These are phyloP conservation scores for Metschnikowia kunwiensis DNA, from an alignment of 805 yeast species.

Conservation along the genomic window DNA sequence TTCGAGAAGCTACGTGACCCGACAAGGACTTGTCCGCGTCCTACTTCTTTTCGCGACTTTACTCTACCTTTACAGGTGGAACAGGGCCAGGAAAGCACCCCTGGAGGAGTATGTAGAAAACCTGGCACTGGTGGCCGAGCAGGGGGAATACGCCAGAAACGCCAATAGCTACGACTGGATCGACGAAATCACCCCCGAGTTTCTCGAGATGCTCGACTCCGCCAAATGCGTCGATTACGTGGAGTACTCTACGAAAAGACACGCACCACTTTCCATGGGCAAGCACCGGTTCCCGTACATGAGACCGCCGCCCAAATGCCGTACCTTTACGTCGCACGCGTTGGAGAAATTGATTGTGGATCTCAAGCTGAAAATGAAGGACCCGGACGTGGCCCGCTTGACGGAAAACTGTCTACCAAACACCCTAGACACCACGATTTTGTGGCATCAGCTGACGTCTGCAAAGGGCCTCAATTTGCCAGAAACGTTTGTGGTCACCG, in stretches of 20 bases:
- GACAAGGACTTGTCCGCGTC: background rate
- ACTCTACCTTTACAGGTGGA: slow-evolving; percentile 2
- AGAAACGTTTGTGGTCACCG: slow-evolving; percentile 79
- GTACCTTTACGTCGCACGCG: slow-evolving; percentile 63
- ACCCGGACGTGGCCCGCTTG: slow-evolving; percentile 67
- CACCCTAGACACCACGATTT: slow-evolving; percentile 81
- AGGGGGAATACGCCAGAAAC: background rate
- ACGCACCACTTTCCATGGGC: slow-evolving; percentile 60
- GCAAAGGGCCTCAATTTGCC: slow-evolving; percentile 25
- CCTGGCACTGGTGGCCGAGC: too few species aligned
- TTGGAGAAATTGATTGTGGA: slow-evolving; percentile 61
- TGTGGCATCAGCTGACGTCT: slow-evolving; percentile 52
- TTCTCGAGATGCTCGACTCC: slow-evolving; percentile 21
- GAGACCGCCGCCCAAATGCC: slow-evolving; percentile 69
- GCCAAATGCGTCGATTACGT: slow-evolving; percentile 58
- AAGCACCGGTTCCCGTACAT: slow-evolving; percentile 59
- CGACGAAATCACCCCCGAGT: slow-evolving; percentile 13
- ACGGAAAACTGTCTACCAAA: slow-evolving; percentile 85
- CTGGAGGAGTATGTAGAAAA: too few species aligned
- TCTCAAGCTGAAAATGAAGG: slow-evolving; percentile 47
- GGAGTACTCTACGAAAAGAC: slow-evolving; percentile 52
- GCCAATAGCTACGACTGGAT: slow-evolving; percentile 3
- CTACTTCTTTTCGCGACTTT: slow-evolving; percentile 2
- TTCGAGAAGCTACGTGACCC: background rate
- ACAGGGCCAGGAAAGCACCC: background rate